Base-by-base conservation (phyloP, 371 early-diverging fungal species). In the Saksenaea oblongispora region DNA sequence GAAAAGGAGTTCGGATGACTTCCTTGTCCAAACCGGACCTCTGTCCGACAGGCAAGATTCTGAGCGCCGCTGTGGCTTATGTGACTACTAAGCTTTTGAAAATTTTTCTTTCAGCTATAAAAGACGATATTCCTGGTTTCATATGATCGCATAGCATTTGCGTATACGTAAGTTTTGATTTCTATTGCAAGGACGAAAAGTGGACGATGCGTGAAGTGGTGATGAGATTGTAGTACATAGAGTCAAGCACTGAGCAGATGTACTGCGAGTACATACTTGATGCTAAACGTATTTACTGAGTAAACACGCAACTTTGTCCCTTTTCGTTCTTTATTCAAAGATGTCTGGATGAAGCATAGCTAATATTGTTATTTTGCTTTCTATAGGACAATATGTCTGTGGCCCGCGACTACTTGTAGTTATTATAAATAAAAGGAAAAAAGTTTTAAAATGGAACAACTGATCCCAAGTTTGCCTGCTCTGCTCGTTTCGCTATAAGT, bases 231-330 rank as follows among this genome's bases (percentile, higher is more conserved):
- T 56, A 74, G 62, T 57, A 70, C 64, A 71, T 76, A 76, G 77
- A 76, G 77, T 76, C 77, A 76, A 76, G 77, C 77, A 71, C 77
- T 76, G 77, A 76, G 67, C 61, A 67, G 58, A 59, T 65, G 67
- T 58, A 73, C 68, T 64, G 66, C 63, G 68, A 70, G 63, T 68
- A 68, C 70, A 70, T 71, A 67, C 65, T 67, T 72, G 76, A 75
- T 75, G 76, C 62, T 62, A 73, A 64, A 56, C 58, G 64, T 67
- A 67, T 66, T 72, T 68, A 58, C 76, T 75, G 76, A 75, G 66
- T 59, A 64, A n/a, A 26, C 54, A 55, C 54, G 28, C 35, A 36
- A 14, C 17, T 53, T 14, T 37, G 41, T 59, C 34, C 37, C 56
- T 39, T 17, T 35, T 22, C 10, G 58, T 36, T 42, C 22, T 26